Base-by-base conservation (phyloP, 148 eudicot genomes). In the Rheum nobile region DNA sequence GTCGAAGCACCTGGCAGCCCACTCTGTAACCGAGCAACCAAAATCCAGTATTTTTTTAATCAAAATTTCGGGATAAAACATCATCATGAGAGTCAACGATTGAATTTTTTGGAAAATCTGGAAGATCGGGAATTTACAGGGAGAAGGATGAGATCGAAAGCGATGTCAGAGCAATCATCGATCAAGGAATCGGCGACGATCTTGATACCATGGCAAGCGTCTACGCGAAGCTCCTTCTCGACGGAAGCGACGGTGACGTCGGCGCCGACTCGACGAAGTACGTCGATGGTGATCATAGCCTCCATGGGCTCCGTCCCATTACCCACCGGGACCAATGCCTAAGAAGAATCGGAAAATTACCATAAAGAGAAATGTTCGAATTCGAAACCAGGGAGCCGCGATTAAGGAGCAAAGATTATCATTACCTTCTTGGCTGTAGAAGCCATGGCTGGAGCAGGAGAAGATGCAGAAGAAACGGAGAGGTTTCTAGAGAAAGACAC, bases 281-380 rank as follows among this genome's bases (percentile, higher is more conserved):
- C 75, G 46, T 96, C 99, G 61, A 92, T 79, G 57, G 84, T 85
- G 22, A 90, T 80, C 72, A 89, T 91, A 67, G 99, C 96, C 88
- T 96, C 99, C 86, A 92, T 29, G n/a, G 99, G 96, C 84, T 96
- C 99, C 47, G 92, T 87, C 28, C 97, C 99, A 73, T 90, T 89
- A 21, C 96, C 99, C 73, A 92, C 76, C 55, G 99, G 99, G 26
- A 96, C 94, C 85, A 96, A 85, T 63, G 85, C 99, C 99, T 96
- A 38, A 42, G 34, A 59, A 28, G 67, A 59, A 68, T 31, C 71
- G 1, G 71, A 35, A 68, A 68, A 35, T 41, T 9, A 19, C 6
- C n/a, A n/a, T 41, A 72, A 5, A 24, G 3, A 28, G 14, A 9
- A 63, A 57, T 7, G 9, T 47, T 19, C 17, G n/a, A 81, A 74